These are phyloP conservation scores for Dendrothele bispora DNA, from an alignment of 768 basidiomycete genomes.

Conservation along the genomic window DNA sequence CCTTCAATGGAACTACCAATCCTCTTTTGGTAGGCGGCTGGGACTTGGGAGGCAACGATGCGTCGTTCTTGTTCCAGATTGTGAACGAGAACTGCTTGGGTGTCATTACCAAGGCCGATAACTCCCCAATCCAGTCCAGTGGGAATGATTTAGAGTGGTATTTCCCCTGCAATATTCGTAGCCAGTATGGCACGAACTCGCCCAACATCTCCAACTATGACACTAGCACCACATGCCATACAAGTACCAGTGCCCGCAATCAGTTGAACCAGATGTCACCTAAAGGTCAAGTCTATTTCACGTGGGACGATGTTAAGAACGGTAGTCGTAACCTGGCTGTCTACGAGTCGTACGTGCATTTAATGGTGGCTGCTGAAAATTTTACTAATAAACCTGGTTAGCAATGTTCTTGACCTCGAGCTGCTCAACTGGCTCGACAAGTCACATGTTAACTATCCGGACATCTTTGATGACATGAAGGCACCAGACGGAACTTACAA, in stretches of 20 bases:
- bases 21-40: slow-evolving; percentile 79
- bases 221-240: slow-evolving; percentile 70
- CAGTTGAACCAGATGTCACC: slow-evolving; percentile 49
- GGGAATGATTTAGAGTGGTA: slow-evolving; percentile 83
- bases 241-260: slow-evolving; percentile 48
- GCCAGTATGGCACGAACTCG: slow-evolving; percentile 62
- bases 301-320: slow-evolving; percentile 83
- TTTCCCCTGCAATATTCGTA: slow-evolving; percentile 93
- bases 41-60: slow-evolving; percentile 84
- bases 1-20: slow-evolving; percentile 80
- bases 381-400: slow-evolving; percentile 28
- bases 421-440: slow-evolving; percentile 84
- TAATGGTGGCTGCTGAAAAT: neutral
- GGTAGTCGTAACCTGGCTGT: slow-evolving; percentile 83
- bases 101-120: slow-evolving; percentile 69
- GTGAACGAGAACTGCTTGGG: slow-evolving; percentile 81
- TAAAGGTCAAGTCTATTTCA: slow-evolving; percentile 89
- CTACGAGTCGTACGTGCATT: slow-evolving; percentile 76
- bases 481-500: slow-evolving; percentile 69
- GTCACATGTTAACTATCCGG: slow-evolving; percentile 80
- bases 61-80: slow-evolving; percentile 93
- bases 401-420: slow-evolving; percentile 84
- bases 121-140: slow-evolving; percentile 67
- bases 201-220: slow-evolving; percentile 75
- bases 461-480: slow-evolving; percentile 79